phyloP scores from a whole-genome alignment of 1,284 basidiomycete genomes.

The Cryptococcus sp. region DNA sequence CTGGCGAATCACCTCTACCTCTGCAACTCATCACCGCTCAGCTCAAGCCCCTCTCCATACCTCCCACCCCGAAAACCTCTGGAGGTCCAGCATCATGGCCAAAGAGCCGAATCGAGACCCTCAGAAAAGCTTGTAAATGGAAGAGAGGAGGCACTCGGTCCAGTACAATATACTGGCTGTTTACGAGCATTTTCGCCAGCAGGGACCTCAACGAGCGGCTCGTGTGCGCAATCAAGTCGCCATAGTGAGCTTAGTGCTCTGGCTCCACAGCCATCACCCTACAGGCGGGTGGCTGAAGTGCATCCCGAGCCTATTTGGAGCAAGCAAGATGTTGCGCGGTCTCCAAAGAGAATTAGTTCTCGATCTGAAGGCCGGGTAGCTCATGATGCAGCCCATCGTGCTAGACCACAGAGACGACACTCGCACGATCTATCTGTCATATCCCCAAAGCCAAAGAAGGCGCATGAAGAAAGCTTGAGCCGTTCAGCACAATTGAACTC shows the following conservation, averaged over 20 bases:
- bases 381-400: not conserved
- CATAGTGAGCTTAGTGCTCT: not conserved
- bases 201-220: not conserved
- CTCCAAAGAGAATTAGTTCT: not conserved
- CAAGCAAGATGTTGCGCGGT: no score
- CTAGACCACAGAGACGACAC: not conserved
- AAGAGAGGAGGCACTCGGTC: not conserved
- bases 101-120: no score
- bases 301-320: not conserved
- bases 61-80: no score
- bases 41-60: no score
- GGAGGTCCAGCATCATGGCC: no score
- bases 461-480: slow-evolving; percentile 4
- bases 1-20: no score
- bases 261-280: not conserved
- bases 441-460: slow-evolving; percentile 3
- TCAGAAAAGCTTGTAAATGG: no score
- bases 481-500: slow-evolving; percentile 18
- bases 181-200: slow-evolving; percentile 2
- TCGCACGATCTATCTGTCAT: not conserved
- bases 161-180: slow-evolving; percentile 10
- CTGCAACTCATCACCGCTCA: no score
- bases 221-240: not conserved
- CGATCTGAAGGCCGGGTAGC: not conserved
- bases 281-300: not conserved